phyloP scores from a whole-genome alignment of 1,139 yeast species.

The Hyphopichia buzzinii region DNA sequence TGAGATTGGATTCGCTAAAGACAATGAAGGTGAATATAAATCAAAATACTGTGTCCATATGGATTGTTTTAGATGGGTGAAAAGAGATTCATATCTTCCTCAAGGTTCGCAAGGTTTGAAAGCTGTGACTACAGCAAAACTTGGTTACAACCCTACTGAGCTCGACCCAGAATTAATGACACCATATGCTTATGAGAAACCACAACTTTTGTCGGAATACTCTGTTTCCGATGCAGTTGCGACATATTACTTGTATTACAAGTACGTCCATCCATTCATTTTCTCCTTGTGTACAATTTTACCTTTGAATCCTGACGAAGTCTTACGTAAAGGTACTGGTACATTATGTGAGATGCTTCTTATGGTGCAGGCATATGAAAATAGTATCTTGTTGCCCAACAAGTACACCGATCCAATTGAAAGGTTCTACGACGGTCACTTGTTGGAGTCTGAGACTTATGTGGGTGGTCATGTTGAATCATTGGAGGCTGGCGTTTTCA shows the following conservation, averaged over 20 bases:
- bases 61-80: conserved; percentile 99
- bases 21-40: conserved; percentile 88
- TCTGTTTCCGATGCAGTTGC: conserved; percentile 99
- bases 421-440: conserved; percentile 90
- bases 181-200: conserved; percentile 91
- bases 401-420: conserved; percentile 92
- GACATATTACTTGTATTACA: conserved; percentile 91
- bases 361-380: conserved; percentile 92
- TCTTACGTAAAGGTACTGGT: conserved; percentile 95
- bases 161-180: conserved; percentile 98
- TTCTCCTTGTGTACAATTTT: conserved; percentile 93
- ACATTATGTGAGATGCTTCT: conserved; percentile 96
- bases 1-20: conserved; percentile 92
- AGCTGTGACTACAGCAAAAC: conserved; percentile 93
- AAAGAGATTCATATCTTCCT: conserved; percentile 94
- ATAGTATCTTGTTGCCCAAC: conserved; percentile 79
- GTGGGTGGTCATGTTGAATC: conserved; percentile 99
- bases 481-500: conserved; percentile 94
- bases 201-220: conserved; percentile 90
- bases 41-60: conserved; percentile 91
- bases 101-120: conserved; percentile 98
- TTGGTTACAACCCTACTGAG: conserved; percentile 96
- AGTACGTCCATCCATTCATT: conserved; percentile 95
- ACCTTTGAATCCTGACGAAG: conserved; percentile 96
- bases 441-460: conserved; percentile 92